These are phyloP conservation scores for Gliomastix tumulicola DNA, from an alignment of 2,329 filamentous ascomycete species.

Conservation along the genomic window DNA sequence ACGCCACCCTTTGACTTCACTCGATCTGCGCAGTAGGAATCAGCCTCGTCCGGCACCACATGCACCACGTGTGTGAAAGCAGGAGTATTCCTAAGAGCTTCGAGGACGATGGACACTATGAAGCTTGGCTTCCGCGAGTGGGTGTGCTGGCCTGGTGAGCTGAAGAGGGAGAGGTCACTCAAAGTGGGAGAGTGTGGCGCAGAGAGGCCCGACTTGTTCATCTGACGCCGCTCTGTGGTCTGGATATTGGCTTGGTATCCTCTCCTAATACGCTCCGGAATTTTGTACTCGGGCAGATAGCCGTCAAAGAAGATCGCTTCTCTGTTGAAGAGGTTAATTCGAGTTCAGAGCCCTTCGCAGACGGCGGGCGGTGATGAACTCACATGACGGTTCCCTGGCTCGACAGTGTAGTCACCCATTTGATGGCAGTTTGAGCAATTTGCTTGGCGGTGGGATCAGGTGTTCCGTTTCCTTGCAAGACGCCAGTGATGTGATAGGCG, in stretches of 20 bases:
- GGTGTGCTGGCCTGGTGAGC: conserved; percentile 15
- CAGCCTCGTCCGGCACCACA: conserved; percentile 79
- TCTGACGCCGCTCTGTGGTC: conserved; percentile 45
- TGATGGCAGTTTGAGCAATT: conserved; percentile 50
- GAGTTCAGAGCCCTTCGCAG: too few species aligned
- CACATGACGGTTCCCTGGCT: conserved; percentile 56
- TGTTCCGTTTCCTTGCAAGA: conserved; percentile 42
- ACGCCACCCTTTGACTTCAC: conserved; percentile 46
- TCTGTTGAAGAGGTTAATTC: conserved; percentile 9
- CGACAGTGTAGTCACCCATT: conserved; percentile 57
- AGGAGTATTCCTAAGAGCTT: conserved; percentile 48
- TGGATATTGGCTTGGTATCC: conserved; percentile 56
- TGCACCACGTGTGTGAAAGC: conserved; percentile 34
- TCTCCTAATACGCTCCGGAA: conserved; percentile 49
- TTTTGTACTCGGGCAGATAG: conserved; percentile 63
- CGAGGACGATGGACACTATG: conserved; percentile 69
- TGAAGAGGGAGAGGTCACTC: conserved; percentile 16
- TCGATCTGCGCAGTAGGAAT: conserved; percentile 67
- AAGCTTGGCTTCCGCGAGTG: conserved; percentile 53
- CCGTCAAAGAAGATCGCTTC: conserved; percentile 81
- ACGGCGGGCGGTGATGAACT: too few species aligned
- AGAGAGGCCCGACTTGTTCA: too few species aligned
- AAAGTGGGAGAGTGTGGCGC: too few species aligned
- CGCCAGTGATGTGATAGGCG: conserved; percentile 64
- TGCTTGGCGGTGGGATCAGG: conserved; percentile 56